Evolutionary conservation across 75 land plant genomes (phyloP).

Genomic region (Ceratopteris richardii): DNA sequence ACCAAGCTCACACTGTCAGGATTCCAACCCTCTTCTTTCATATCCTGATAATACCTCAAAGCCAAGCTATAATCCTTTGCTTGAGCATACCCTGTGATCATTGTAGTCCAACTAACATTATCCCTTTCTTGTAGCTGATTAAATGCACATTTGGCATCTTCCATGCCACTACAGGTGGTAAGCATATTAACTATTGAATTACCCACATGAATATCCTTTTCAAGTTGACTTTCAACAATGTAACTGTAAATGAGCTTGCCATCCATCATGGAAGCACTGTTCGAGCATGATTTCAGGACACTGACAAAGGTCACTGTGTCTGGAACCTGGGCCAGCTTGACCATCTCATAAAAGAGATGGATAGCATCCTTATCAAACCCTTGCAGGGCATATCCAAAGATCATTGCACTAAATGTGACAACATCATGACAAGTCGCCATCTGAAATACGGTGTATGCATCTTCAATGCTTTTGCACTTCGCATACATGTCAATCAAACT

Average conservation of each 20-base stretch:
- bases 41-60: constrained; percentile 30
- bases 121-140: constrained; percentile 8
- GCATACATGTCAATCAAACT: constrained; percentile 18
- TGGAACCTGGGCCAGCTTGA: background rate
- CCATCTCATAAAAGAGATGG: constrained; percentile 13
- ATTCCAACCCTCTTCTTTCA: constrained; percentile 21
- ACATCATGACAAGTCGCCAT: constrained; percentile 3
- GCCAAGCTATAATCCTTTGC: constrained; percentile 24
- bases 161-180: constrained; percentile 54
- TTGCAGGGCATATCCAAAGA: constrained; percentile 13
- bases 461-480: constrained; percentile 10
- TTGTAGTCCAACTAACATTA: constrained; percentile 37
- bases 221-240: background rate
- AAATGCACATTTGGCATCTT: constrained; percentile 30
- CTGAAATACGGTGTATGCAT: constrained; percentile 8
- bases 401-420: constrained; percentile 16
- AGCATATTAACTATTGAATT: constrained; percentile 58
- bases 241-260: constrained; percentile 9
- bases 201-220: constrained; percentile 4
- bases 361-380: constrained; percentile 11
- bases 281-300: constrained; percentile 9
- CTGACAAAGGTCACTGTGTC: constrained; percentile 14
- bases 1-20: constrained; percentile 55
- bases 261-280: background rate
- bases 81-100: constrained; percentile 34